Evolutionary conservation across 2,329 filamentous ascomycete species (phyloP), one percentile per base, ranked within the genome.

Genomic region (Penicillium oxalicum): DNA sequence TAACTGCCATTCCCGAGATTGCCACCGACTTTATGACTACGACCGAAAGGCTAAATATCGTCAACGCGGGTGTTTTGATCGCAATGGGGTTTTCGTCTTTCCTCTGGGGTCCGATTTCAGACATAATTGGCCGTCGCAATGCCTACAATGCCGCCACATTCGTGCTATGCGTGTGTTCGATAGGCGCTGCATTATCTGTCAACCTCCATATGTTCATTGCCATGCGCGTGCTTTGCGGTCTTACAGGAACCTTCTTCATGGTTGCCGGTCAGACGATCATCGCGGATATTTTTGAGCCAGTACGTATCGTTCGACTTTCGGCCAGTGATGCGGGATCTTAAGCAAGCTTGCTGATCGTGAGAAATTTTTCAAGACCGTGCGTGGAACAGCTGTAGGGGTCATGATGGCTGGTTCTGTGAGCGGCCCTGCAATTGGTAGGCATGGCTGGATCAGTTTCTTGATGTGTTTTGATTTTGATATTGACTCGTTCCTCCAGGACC

Each of bases 381-480:
- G 69, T 37, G 72, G 71, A n/a, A 73, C 68, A 2, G 72, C 72
- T 4, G 65, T 69, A 2, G 72, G 70, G 0, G 72, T 70, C 52
- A 71, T 74, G 46, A 68, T 74, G 61, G 61, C 65, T 32, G 72
- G 72, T 5, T 69, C 66, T 2, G 70, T 74, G 8, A 60, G 65
- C 42, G 73, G 73, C 0, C 70, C 72, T 48, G 70, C 72, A 9
- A 59, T 74, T 47, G 70, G 70, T 72, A 60, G 42, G 48, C 50
- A 13, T 44, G 7, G 6, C 13, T n/a, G 13, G 2, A 18, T 9
- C 12, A 24, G 0, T 27, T 25, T 33, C 9, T 5, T 6, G 5
- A 6, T 28, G 7, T 1, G 34, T 32, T 5, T n/a, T 27, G 13
- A 9, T 27, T 11, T 5, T 13, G 38, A 40, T 59, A 13, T 59